phyloP scores from a whole-genome alignment of 768 basidiomycete species.

The Pluteus cervinus region DNA sequence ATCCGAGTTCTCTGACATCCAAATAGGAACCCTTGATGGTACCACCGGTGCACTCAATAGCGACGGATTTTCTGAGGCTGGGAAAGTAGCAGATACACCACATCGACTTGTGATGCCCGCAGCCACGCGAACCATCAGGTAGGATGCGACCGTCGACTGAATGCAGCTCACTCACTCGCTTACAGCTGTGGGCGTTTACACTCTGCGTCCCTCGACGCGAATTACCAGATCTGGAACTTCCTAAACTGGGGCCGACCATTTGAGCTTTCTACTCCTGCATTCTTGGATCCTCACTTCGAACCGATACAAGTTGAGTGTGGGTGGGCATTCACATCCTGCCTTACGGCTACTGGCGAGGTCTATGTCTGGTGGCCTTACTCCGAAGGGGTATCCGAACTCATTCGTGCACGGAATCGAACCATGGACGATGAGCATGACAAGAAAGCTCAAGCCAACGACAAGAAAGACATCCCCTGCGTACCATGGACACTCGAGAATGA shows the following conservation, averaged over 20 bases:
- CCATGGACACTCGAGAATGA: constrained; percentile 50
- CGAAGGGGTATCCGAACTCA: constrained; percentile 31
- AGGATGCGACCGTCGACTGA: constrained; percentile 8
- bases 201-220: constrained; percentile 55
- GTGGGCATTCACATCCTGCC: constrained; percentile 71
- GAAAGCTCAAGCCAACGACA: constrained; percentile 25
- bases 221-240: constrained; percentile 66
- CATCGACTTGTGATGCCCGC: constrained; percentile 53
- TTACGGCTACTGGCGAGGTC: constrained; percentile 67
- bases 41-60: constrained; percentile 26
- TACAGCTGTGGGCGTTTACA: constrained; percentile 75
- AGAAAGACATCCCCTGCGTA: constrained; percentile 50
- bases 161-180: constrained; percentile 1
- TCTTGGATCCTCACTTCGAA: constrained; percentile 36
- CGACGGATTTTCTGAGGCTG: constrained; percentile 54
- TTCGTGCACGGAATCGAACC: constrained; percentile 31
- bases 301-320: constrained; percentile 70
- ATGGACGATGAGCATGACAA: constrained; percentile 40
- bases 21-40: constrained; percentile 57
- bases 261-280: constrained; percentile 42
- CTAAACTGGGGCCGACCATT: constrained; percentile 76
- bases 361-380: constrained; percentile 70
- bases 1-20: constrained; percentile 5
- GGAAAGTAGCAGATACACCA: constrained; percentile 46
- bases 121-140: constrained; percentile 64